A percentile compares a stretch with the other conserved stretches of the same genome.
Conservation (phyloP, 441 rosid genomes). For the Pelargonium cotyledonis region DNA sequence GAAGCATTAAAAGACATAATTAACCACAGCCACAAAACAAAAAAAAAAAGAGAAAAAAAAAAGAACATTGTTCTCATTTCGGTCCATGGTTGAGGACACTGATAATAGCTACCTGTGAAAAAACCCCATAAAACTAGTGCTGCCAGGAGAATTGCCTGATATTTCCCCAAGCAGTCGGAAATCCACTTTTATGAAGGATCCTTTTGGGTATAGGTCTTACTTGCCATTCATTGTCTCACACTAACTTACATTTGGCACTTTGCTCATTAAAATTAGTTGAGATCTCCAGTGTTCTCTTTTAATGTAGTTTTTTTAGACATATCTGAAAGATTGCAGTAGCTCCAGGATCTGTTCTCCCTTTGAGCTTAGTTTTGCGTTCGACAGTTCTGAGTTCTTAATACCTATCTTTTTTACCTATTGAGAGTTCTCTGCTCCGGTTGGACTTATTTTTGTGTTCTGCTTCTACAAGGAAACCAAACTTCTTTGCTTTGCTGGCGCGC, state of each 20-base stretch:
- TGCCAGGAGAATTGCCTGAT: background rate
- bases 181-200: too few relatives aligned
- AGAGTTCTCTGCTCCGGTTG: background rate
- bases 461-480: too few relatives aligned
- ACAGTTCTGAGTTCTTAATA: background rate
- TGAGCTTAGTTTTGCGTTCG: background rate
- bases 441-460: background rate
- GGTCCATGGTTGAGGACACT: constrained; percentile 10
- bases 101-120: background rate
- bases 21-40: background rate
- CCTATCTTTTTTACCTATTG: background rate
- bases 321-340: background rate
- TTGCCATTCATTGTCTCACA: too few relatives aligned
- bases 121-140: background rate
- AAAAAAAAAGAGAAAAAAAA: background rate
- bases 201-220: too few relatives aligned
- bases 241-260: too few relatives aligned
- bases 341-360: background rate
- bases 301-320: background rate
- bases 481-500: too few relatives aligned
- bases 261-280: too few relatives aligned
- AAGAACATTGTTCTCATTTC: background rate
- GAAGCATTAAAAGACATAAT: constrained; percentile 15
- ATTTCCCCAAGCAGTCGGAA: too few relatives aligned
- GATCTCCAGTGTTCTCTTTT: too few relatives aligned